Conservation (phyloP, 257 asterid genomes). For the Leptodermis oblonga region DNA sequence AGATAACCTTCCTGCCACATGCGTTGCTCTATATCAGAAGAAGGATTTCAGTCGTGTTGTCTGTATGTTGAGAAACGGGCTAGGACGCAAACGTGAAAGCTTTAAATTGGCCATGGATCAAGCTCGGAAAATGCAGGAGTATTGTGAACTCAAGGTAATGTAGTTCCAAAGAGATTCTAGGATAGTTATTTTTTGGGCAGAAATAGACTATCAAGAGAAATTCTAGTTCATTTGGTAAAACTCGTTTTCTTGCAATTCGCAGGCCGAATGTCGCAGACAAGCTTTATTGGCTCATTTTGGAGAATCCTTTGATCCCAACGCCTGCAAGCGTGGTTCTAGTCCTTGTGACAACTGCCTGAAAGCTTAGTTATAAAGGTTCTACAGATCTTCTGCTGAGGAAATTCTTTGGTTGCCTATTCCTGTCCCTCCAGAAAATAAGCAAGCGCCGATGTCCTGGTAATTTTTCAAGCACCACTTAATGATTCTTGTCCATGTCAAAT, state of each 20-base stretch:
- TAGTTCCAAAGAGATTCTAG: background rate
- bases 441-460: background rate
- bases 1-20: slow-evolving; percentile 63
- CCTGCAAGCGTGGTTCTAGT: slow-evolving; percentile 68
- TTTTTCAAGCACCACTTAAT: too few species aligned
- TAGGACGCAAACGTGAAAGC: slow-evolving; percentile 51
- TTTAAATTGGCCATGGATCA: slow-evolving; percentile 86
- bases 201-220: background rate
- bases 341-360: slow-evolving; percentile 96
- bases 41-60: slow-evolving; percentile 94
- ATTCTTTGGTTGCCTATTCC: background rate
- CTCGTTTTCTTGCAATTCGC: slow-evolving; percentile 23
- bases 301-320: slow-evolving; percentile 53
- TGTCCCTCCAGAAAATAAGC: background rate
- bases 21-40: slow-evolving; percentile 74
- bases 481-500: too few species aligned
- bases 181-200: background rate
- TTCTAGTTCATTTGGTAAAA: background rate
- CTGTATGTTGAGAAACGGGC: slow-evolving; percentile 90
- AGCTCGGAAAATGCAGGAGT: slow-evolving; percentile 85
- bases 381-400: background rate
- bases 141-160: slow-evolving; percentile 81
- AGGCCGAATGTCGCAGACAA: slow-evolving; percentile 83
- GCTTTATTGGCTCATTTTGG: slow-evolving; percentile 81
- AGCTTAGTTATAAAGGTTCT: slow-evolving; percentile 31